Base-by-base conservation (phyloP, 371 early-diverging fungal genomes). In the Mortierella sp. region DNA sequence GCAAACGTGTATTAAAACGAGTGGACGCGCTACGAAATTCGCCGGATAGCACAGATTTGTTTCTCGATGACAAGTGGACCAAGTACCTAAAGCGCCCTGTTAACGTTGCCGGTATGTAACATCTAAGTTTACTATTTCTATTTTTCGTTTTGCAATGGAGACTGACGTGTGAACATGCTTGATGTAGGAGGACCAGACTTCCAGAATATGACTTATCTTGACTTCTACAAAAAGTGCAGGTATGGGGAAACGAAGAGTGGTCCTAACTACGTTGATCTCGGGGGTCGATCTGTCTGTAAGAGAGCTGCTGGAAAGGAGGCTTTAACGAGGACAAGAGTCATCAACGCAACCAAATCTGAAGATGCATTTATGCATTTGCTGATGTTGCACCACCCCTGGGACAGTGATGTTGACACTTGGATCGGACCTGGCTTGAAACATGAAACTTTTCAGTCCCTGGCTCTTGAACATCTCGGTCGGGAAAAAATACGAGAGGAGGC, bases 351-450 rank as follows among this genome's bases (percentile, higher is more conserved):
- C 21, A 56, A 43, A 14, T 48, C 64, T 3, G 64, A 63, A 50
- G 64, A 56, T 26, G 64, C 64, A 0, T 63, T 63, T 21, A 63
- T 63, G 56, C 64, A 63, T 31, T 42, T 50, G 26, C 42, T 63
- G 15, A 63, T 63, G 64, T 32, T 63, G 50, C 6, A 54, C 32
- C 34, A 26, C n/a, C 64, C 64, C 12, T 56, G 56, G 56, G 48
- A 50, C 50, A 48, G 6, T 4, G 59, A 58, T 50, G 50, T 58
- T 7, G 59, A 49, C 19, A 58, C 24, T 23, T 58, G 59, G 59
- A 58, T 58, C 39, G 59, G 41, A 34, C 7, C 24, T 50, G 41
- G 39, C 2, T 41, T n/a, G 21, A 37, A 41, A 23, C 41, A 59
- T 30, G 50, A 59, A 50, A 49, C 49, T 4, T 59, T 50, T 50